Evolutionary conservation across 352 stramenopile genomes (phyloP), one percentile per base, ranked within the genome.

Genomic region (Phytophthora chlamydospora): DNA sequence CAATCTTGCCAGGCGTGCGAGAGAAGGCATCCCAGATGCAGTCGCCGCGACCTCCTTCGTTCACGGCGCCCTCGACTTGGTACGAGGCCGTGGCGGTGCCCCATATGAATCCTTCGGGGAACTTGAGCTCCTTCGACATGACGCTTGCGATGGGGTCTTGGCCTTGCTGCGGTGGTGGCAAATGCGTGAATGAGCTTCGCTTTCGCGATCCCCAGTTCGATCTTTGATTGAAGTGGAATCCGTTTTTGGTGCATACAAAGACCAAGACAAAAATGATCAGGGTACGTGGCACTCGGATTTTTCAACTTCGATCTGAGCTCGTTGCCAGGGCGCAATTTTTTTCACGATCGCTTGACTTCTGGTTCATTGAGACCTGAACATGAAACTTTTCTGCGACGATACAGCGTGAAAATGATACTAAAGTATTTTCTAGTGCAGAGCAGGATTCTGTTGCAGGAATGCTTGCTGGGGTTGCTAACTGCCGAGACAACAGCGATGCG

Each of bases 21-120:
- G 75, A 86, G 71, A 93, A 98, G 14, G 76, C 85, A 76, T 98
- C 95, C 95, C 95, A 98, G 62, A 98, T 98, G 58, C 70, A 67
- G 56, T 78, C 56, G 27, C 85, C 86, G 14, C 90, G 78, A n/a
- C 92, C 92, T 44, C 83, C 93, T 73, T 93, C 81, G 38, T 93
- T 68, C n/a, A 73, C 53, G 0, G 78, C 93, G 16, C 93, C 94
- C 73, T 98, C 95, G 32, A 98, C 90, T 81, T 98, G 93, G 78
- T 97, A 98, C 38, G 85, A 76, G 7, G 92, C 92, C 0, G 92
- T 98, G 35, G 92, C 89, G 1, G 78, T 83, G 41, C 94, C 94
- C 83, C 83, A 98, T 39, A 88, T 55, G 68, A 98, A 98, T 44
- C 44, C 64, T 21, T 80, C 55, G 6, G 78, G 80, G 58, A 87